A percentile compares a stretch with the other conserved stretches of the same genome.
Conservation (phyloP, 202 grass and related monocot species). For the Elaeis oleifera region DNA sequence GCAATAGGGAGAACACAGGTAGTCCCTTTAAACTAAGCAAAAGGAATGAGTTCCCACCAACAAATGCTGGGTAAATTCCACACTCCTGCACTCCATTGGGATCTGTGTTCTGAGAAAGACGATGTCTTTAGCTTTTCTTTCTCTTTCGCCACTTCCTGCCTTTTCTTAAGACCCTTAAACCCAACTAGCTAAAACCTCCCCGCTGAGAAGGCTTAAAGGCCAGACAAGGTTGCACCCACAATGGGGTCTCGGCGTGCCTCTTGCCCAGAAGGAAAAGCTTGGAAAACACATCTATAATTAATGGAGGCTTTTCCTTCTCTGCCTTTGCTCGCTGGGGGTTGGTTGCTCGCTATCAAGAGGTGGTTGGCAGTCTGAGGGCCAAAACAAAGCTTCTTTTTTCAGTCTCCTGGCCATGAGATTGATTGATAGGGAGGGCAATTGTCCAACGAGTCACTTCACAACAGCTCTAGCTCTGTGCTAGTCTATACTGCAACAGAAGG, state of each 20-base stretch:
- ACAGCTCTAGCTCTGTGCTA: conserved; percentile 53
- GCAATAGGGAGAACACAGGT: conserved; percentile 24
- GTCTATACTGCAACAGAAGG: conserved; percentile 43
- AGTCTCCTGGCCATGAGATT: conserved; percentile 22
- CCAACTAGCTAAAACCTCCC: background rate
- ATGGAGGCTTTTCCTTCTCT: conserved; percentile 9
- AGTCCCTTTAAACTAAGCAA: conserved; percentile 89
- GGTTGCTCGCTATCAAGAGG: background rate
- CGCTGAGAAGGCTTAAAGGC: background rate
- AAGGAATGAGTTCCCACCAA: conserved; percentile 66
- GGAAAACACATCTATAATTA: conserved; percentile 1
- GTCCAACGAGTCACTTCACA: conserved; percentile 80
- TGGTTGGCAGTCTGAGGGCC: background rate
- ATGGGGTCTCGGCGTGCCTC: background rate
- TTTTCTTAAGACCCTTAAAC: conserved; percentile 6
- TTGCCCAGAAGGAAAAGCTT: conserved; percentile 1
- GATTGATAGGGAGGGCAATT: conserved; percentile 43
- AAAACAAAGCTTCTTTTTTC: conserved; percentile 8
- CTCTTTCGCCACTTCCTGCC: background rate
- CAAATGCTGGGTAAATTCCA: conserved; percentile 56
- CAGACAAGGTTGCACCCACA: background rate
- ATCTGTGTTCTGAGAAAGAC: conserved; percentile 82
- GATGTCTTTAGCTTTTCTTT: conserved; percentile 10
- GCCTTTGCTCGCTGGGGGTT: conserved; percentile 3
- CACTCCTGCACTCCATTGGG: conserved; percentile 50